Evolutionary conservation across 768 basidiomycete genomes (phyloP), one percentile per base, ranked within the genome.

Genomic region (Termitomyces heimii): DNA sequence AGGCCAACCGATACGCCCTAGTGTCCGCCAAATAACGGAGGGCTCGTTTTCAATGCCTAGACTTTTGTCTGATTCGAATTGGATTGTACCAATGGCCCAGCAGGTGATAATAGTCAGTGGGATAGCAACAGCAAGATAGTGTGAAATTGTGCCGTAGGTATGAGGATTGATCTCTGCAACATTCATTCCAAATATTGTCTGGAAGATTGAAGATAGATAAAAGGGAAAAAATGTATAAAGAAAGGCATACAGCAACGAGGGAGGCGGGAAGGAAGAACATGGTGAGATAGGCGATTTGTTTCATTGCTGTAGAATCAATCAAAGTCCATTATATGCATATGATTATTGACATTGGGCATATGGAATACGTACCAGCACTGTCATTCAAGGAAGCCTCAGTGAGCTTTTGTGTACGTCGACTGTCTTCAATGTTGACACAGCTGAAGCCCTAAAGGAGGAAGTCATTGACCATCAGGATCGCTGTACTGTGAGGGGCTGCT

Each of bases 251-350:
- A 8, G 76, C 75, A 32, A 73, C 67, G 47, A 85, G 80, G 14
- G 77, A 76, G 2, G 81, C 77, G 0, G 84, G 84, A 9, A 85
- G 69, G 65, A 85, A 86, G 18, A 83, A 64, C 81, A 84, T 85
- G 0, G 83, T 82, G 1, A 86, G 67, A 58, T 83, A 83, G 0
- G 82, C 75, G 32, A 85, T 77, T 53, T 82, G 73, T 56, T 79
- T 79, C 73, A 80, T 78, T 18, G 76, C 78, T 74, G 50, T 22
- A 20, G 22, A 32, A 35, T 40, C 37, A 29, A 20, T 9, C 42
- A 14, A n/a, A 57, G 35, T 47, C 2, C 8, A 47, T 18, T 12
- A 24, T 8, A n/a, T 12, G 47, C 10, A n/a, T 31, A 3, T 39
- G 6, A 18, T 39, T 39, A 8, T 18, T 8, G 14, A 2, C 9